Base-by-base conservation (phyloP, 1,284 basidiomycete genomes). In the Neolentinus lepideus region DNA sequence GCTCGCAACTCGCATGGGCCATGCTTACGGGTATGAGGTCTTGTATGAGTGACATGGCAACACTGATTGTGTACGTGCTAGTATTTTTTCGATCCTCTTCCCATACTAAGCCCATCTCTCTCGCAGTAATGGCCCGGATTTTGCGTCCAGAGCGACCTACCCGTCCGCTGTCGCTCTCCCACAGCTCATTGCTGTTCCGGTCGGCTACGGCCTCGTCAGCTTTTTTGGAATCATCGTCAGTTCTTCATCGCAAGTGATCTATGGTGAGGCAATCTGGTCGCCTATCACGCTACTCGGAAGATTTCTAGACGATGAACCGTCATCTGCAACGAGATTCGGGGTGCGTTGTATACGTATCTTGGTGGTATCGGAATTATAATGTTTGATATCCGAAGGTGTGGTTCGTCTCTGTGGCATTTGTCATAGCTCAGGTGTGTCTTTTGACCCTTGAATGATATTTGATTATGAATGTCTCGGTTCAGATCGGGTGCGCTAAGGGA, bases 181-280 rank as follows among this genome's bases (percentile, higher is more conserved):
- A 21, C 90, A 92, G 67, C 71, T 85, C 54, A 69, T 90, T 59
- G 79, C 88, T 0, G 79, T 93, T 33, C 91, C 92, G 0, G 60
- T 92, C 47, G 81, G 83, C 0, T 92, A 92, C 70, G 83, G 81
- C 29, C 69, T 93, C 59, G 88, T 91, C 57, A 86, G 83, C 61
- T 88, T 94, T 72, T 76, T 94, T 57, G 92, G 91, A 4, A 89
- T 94, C 66, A 84, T 92, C 52, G 90, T 94, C 60, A 85, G 86
- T 51, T 90, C 88, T 1, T 85, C 86, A 6, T 87, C 85, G n/a
- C 74, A 82, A 57, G 78, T 84, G n/a, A 85, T 93, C 61, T 93
- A 88, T 62, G 88, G 87, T 24, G 79, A 84, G 60, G 80, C 83
- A 14, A 81, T 92, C 57, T 94, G 90, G 90, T 85, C 85, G 12